These are phyloP conservation scores for Penicillium nordicum DNA, from an alignment of 2,329 filamentous ascomycete genomes.

Conservation along the genomic window DNA sequence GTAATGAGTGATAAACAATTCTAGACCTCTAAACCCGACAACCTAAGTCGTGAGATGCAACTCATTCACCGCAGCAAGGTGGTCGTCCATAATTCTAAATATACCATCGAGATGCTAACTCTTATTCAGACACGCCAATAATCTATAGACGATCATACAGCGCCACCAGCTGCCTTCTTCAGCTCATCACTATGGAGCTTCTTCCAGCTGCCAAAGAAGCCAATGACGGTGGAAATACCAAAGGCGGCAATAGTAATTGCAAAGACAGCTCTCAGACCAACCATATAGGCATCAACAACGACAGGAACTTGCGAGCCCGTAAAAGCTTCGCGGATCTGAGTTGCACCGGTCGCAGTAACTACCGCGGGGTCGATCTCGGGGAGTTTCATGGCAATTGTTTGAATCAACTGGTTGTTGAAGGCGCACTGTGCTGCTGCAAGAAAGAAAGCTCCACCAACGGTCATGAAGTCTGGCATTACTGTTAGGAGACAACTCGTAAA, in stretches of 20 bases:
- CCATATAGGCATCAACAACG: constrained; percentile 8
- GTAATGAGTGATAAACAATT: not conserved
- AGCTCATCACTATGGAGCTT: not conserved
- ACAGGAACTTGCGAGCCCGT: not conserved
- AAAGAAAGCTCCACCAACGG: constrained; percentile 29
- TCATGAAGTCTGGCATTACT: not conserved
- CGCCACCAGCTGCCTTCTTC: not conserved
- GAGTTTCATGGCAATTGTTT: not conserved
- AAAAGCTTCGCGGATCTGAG: constrained; percentile 5
- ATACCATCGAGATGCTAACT: not conserved
- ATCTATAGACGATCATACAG: not conserved
- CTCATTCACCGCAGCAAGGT: no score
- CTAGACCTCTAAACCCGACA: not conserved
- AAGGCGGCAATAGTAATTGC: constrained; percentile 7
- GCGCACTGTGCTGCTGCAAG: constrained; percentile 31
- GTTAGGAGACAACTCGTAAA: not conserved
- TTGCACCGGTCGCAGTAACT: constrained; percentile 7
- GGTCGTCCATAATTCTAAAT: not conserved
- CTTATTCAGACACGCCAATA: not conserved
- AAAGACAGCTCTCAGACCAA: constrained; percentile 9
- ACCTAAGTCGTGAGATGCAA: not conserved
- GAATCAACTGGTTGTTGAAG: constrained; percentile 28
- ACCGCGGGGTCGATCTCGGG: not conserved
- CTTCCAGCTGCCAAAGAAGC: constrained; percentile 1
- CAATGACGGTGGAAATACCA: constrained; percentile 19